Evolutionary conservation across 2,329 filamentous ascomycete species (phyloP), one percentile per base, ranked within the genome.

Genomic region (Dryadomyces quercus-mongolicae): DNA sequence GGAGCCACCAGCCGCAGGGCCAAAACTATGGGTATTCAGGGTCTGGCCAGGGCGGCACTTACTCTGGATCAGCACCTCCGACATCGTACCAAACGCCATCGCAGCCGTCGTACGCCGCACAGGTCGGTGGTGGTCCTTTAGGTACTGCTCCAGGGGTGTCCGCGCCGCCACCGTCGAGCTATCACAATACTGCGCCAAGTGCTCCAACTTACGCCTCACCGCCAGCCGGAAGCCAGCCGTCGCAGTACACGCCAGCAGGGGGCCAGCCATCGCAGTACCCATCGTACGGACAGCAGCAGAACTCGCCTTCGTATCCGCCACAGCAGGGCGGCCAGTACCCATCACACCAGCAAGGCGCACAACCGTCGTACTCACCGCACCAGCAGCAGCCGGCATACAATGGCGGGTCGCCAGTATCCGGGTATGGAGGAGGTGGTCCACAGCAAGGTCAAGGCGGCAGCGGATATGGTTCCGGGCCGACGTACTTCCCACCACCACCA

Each of bases 1-100:
- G 75, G 36, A 72, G 72, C 59, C 63, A 65, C 49, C 61, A 63
- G 40, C 62, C 68, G 45, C 69, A 68, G 52, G 38, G 20, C 46
- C 51, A 53, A 16, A 78, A 76, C 62, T 88, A 78, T 63, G 84
- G 82, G 36, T 85, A 85, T 65, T 80, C 79, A 21, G 77, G 77
- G 61, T 66, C 72, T 3, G 75, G 74, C 46, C 71, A 76, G 46
- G 65, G 74, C 57, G 76, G 77, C 47, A 72, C 74, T 42, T 88
- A 86, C 65, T 75, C 71, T 57, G 84, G 82, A 54, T 73, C 78
- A 55, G 80, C 82, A 43, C 84, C 84, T 13, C 77, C 80, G n/a
- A 67, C 75, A 15, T 75, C 78, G 7, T 84, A 84, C 64, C 77
- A 82, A 61, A 68, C 64, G 31, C 63, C 65, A 15, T 12, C 43